Evolutionary conservation across 495 filamentous ascomycete species (phyloP).

Genomic region (Trichocladium uniseriatum): DNA sequence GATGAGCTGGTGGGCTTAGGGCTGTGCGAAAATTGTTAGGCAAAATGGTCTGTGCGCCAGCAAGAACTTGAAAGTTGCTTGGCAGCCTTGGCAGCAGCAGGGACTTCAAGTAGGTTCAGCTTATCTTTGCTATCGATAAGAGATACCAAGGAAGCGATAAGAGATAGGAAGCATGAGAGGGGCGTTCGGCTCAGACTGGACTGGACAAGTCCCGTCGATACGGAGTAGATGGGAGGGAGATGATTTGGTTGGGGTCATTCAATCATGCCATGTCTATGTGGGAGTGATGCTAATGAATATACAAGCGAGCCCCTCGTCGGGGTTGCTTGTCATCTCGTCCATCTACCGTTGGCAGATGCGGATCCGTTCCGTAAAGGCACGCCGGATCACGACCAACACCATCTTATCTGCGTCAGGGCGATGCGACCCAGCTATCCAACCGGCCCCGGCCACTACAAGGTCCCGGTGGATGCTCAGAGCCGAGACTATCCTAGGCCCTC

Average conservation of each 20-base stretch:
- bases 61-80: neutral
- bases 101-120: no score
- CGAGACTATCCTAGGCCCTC: neutral
- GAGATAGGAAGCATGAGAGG: neutral
- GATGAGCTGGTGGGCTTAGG: slow-evolving; percentile 27
- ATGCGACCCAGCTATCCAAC: no score
- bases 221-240: no score
- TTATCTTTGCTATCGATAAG: slow-evolving; percentile 8
- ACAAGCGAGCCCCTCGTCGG: neutral
- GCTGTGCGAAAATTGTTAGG: slow-evolving; percentile 28
- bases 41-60: slow-evolving; percentile 18
- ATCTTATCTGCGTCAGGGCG: no score
- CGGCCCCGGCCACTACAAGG: no score
- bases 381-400: neutral
- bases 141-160: neutral
- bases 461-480: no score
- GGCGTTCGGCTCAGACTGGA: no score
- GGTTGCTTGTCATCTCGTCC: neutral
- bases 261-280: neutral
- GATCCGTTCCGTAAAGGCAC: neutral
- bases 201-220: no score
- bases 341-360: neutral
- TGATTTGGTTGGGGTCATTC: neutral
- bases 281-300: neutral
- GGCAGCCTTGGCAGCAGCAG: slow-evolving; percentile 3